Base-by-base conservation (phyloP, 1,284 basidiomycete species). In the Cutaneotrichosporon spelunceum region DNA sequence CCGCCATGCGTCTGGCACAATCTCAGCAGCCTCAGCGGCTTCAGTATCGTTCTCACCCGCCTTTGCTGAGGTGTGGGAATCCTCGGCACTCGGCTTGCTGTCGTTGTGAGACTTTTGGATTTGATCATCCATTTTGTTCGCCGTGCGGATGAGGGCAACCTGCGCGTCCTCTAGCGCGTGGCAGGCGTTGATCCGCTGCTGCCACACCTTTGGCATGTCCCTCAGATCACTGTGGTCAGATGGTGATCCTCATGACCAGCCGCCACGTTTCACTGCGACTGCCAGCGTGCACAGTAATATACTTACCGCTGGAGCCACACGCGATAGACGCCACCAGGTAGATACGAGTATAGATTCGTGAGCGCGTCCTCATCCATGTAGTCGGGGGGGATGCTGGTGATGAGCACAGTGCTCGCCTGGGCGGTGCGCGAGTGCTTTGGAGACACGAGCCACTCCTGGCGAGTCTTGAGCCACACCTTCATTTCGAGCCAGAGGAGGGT, bases 401-500 rank as follows among this genome's bases (percentile, higher is more conserved):
- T 83, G 53, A 92, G 84, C 4, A 92, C 87, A 0, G 89, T 91
- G 45, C 85, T 84, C 1, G 89, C 87, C 78, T 90, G 88, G 2
- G 88, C 84, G 8, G 85, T 81, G 14, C 78, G 76, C 2, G 85
- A 84, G 73, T 90, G 87, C 23, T 82, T 81, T 44, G 83, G 83
- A 64, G 83, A 84, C 66, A 86, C 82, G 29, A 91, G 83, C 76
- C 87, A 88, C 56, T 84, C 80, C 66, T 91, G 88, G 45, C 89
- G 85, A 63, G 87, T 81, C 52, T 82, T 77, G 52, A 88, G 78
- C 77, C 88, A 91, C 65, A 85, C 80, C 16, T 79, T 62, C 82
- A 88, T 85, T 71, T 89, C 88, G 21, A 80, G 79, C 59, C 84
- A 83, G 53, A 91, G 84, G 74, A 87, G 82, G 72, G 81, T 89